Percentiles rank a stretch among this genome's conserved stretches.
phyloP scores from a whole-genome alignment of 2,329 filamentous ascomycete genomes.

The Botrytis galanthina region DNA sequence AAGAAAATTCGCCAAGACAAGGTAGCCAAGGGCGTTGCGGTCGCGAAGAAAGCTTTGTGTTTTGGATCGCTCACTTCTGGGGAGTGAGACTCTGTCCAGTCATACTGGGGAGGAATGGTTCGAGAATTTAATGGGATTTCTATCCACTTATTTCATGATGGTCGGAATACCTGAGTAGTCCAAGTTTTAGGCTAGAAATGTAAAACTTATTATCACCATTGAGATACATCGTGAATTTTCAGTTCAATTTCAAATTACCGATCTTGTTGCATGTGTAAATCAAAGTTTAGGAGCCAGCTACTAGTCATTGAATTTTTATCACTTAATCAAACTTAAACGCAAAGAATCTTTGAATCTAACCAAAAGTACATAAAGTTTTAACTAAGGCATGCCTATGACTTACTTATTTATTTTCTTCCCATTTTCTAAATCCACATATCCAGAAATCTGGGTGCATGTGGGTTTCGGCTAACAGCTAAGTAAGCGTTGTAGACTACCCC shows the following conservation, averaged over 20 bases:
- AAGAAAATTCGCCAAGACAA: too few relatives aligned
- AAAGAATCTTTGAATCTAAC: background rate
- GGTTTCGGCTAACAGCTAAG: background rate
- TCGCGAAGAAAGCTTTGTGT: background rate
- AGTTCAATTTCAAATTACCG: background rate
- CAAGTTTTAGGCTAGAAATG: background rate
- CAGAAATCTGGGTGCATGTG: background rate
- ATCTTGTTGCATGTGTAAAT: background rate
- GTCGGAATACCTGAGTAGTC: too few relatives aligned
- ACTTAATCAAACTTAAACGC: background rate
- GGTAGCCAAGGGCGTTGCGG: background rate
- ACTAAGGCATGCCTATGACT: background rate
- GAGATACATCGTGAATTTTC: background rate
- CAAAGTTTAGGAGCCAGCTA: background rate
- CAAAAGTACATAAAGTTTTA: too few relatives aligned
- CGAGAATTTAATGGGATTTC: too few relatives aligned
- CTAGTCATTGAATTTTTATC: background rate
- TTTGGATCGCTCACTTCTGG: background rate
- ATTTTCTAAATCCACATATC: background rate
- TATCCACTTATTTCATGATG: background rate
- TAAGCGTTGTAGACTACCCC: background rate
- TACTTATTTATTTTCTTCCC: background rate
- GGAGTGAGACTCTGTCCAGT: too few relatives aligned
- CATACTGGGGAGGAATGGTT: background rate
- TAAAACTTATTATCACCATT: background rate